Evolutionary conservation across 371 early-diverging fungal species (phyloP).

Genomic region (Rhizopus microsporus): DNA sequence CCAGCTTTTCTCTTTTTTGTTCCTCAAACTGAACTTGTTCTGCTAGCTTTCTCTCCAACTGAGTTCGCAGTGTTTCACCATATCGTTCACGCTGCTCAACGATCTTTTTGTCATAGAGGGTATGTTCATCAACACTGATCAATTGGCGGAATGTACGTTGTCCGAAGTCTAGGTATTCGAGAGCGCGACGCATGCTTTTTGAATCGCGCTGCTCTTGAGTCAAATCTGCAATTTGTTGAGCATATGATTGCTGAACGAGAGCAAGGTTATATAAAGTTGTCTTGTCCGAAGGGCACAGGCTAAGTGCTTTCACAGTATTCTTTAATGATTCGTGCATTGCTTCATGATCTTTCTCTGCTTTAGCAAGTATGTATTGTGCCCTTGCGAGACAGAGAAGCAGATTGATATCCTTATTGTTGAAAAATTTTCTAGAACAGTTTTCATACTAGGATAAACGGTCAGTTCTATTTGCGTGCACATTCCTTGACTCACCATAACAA

Average conservation of each 20-base stretch:
- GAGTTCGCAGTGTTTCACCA: constrained; percentile 62
- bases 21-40: constrained; percentile 64
- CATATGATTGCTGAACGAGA: constrained; percentile 82
- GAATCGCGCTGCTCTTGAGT: constrained; percentile 61
- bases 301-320: constrained; percentile 59
- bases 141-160: constrained; percentile 57
- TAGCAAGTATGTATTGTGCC: constrained; percentile 80
- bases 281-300: constrained; percentile 62
- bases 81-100: constrained; percentile 66
- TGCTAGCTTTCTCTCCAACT: constrained; percentile 58
- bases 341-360: constrained; percentile 67
- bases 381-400: constrained; percentile 73
- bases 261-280: constrained; percentile 77
- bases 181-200: constrained; percentile 57
- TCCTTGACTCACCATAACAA: constrained; percentile 50
- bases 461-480: not conserved
- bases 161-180: constrained; percentile 59
- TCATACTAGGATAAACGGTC: constrained; percentile 59
- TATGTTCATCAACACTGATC: constrained; percentile 53
- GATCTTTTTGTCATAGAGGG: constrained; percentile 65
- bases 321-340: constrained; percentile 69
- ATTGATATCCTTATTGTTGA: constrained; percentile 60
- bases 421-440: constrained; percentile 56
- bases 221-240: constrained; percentile 77
- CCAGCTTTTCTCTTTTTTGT: constrained; percentile 42